Evolutionary conservation across 495 filamentous ascomycete genomes (phyloP).

Genomic region (Aspergillus nidulans): DNA sequence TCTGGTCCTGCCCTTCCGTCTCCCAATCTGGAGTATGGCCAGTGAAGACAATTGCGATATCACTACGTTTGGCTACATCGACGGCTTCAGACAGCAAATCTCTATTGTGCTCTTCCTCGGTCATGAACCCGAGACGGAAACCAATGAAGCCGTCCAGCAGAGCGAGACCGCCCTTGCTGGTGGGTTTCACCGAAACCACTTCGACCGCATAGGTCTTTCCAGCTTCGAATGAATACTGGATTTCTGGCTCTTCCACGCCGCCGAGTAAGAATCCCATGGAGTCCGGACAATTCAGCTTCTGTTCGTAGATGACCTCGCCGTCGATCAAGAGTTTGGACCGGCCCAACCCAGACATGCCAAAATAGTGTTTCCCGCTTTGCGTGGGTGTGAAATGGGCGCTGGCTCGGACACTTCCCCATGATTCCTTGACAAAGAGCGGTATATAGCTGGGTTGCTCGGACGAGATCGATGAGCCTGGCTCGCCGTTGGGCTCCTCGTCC

Average conservation of each 20-base stretch:
- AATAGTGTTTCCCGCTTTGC: constrained; percentile 9
- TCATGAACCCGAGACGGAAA: constrained; percentile 11
- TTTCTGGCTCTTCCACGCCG: constrained; percentile 8
- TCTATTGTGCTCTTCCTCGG: constrained; percentile 11
- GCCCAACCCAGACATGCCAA: constrained; percentile 12
- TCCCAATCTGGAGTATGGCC: constrained; percentile 15
- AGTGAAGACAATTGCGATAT: constrained; percentile 15
- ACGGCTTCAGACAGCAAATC: constrained; percentile 13
- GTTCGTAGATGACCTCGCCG: constrained; percentile 11
- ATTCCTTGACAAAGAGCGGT: constrained; percentile 1
- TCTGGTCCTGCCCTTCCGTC: constrained; percentile 58
- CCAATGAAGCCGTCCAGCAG: constrained; percentile 8
- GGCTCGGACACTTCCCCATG: background rate
- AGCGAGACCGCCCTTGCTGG: background rate
- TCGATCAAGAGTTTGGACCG: constrained; percentile 4
- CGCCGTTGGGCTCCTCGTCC: background rate
- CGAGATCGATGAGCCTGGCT: background rate
- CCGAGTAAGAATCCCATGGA: constrained; percentile 13
- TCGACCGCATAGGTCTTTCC: constrained; percentile 6
- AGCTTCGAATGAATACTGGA: constrained; percentile 7
- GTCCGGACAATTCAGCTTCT: constrained; percentile 14
- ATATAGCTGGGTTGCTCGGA: background rate
- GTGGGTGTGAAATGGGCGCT: background rate
- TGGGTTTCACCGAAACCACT: background rate
- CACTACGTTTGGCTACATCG: constrained; percentile 6